Evolutionary conservation across 768 basidiomycete species (phyloP), one percentile per base, ranked within the genome.

Genomic region (Macrolepiota albuminosa): DNA sequence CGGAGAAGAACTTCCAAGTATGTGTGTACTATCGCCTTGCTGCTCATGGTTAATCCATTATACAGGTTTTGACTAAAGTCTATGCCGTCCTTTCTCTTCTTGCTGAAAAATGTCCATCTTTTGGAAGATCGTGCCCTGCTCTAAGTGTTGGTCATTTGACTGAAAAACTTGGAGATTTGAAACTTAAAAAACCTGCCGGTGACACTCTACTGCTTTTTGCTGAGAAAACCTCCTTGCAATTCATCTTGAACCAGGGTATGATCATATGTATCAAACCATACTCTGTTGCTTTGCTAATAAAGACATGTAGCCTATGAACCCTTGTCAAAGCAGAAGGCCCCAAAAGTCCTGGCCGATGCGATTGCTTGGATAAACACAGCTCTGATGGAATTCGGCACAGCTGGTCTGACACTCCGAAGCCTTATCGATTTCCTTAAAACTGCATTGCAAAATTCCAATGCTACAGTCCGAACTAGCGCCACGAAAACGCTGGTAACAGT

Each of bases 1-100:
- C 81, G n/a, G 97, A 99, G 76, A 98, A 97, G 79, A 99, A 98
- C 68, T 99, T 99, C 65, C 96, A 99, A 78, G 95, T 91, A 61
- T 58, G 73, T 67, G 6, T 34, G 53, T 45, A n/a, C 47, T 18
- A 21, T 40, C 18, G 37, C 26, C 54, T 31, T 14, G 14, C 53
- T 36, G 49, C 40, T 59, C 34, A 7, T 47, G 62, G 36, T 46
- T 59, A 48, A 57, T 50, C 45, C 34, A 43, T 54, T 34, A n/a
- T 33, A 29, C 56, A 98, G 95, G 95, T 99, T 49, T 95, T 92
- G 6, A 79, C 87, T 16, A 98, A 95, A 72, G 71, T 98, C 53
- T 98, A 95, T 71, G 86, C 81, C 29, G 84, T 94, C 56, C 79
- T 98, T 65, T 73, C 68, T 42, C 67, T 84, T 9, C 82, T 98